Evolutionary conservation across 805 yeast genomes (phyloP), one percentile per base, ranked within the genome.

Genomic region (Tetrapisispora pingtungensis): DNA sequence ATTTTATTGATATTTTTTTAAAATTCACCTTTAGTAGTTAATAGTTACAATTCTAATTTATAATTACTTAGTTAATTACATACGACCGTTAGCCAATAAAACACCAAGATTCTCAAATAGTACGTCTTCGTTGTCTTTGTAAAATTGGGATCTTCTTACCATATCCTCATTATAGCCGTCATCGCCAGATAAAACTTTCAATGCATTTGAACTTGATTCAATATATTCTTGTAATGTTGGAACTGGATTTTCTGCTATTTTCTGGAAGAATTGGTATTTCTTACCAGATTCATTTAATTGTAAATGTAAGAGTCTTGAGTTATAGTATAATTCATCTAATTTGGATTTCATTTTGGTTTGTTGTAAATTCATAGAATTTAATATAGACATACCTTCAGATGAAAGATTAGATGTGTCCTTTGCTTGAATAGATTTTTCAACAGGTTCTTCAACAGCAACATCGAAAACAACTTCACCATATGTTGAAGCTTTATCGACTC

Each of bases 91-190:
- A 22, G 66, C 62, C n/a, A 88, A 67, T 52, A 89, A 71, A 40
- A 87, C 69, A 50, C 84, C 86, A 42, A 90, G 72, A 56, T 87
- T 88, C 54, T 88, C 93, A 49, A 77, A 75, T 44, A 93, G 69
- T 53, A 84, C 68, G 49, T 85, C 86, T 55, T 86, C 89, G 36
- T 79, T 77, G 12, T 64, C 61, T 35, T 61, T 61, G 64, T 84
- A 93, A 64, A 82, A 93, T 15, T 80, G 78, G 3, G 96, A 78
- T 55, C 83, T 76, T 67, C 98, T 78, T 5, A 87, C 95, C 18
- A 77, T 71, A 59, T 89, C 97, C 66, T 90, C 97, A 58, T 80
- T 81, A 64, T 80, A 84, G 10, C 89, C 90, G 54, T 84, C 93
- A 55, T 93, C 97, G 51, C 95, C 88, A 47, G 87, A 76, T 50